These are phyloP conservation scores for Achaetomiella virescens DNA, from an alignment of 495 filamentous ascomycete genomes.

Conservation along the genomic window DNA sequence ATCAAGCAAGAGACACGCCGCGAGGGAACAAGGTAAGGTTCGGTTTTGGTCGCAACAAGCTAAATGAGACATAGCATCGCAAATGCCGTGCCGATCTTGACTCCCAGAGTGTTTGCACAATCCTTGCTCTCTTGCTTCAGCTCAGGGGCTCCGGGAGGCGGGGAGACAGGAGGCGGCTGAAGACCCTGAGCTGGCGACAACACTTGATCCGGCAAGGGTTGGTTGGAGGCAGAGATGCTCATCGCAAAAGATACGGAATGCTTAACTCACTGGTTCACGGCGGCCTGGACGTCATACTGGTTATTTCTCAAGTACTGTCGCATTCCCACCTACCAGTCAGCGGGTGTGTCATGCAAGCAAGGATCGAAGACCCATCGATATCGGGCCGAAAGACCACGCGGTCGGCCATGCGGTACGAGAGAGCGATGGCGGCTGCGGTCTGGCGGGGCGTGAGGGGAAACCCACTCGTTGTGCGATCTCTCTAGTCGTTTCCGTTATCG, in stretches of 20 bases:
- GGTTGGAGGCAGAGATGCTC: background rate
- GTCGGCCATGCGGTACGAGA: slow-evolving; percentile 16
- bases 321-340: slow-evolving; percentile 17
- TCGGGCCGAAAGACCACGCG: slow-evolving; percentile 22
- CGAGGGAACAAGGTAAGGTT: slow-evolving; percentile 8
- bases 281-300: slow-evolving; percentile 45
- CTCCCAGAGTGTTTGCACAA: slow-evolving; percentile 10
- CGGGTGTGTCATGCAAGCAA: slow-evolving; percentile 14
- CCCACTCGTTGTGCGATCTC: slow-evolving; percentile 47
- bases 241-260: slow-evolving; percentile 7
- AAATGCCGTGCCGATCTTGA: slow-evolving; percentile 25
- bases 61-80: slow-evolving; percentile 30
- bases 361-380: slow-evolving; percentile 26
- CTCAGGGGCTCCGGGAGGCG: background rate
- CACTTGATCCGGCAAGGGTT: background rate
- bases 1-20: background rate
- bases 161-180: too few species aligned
- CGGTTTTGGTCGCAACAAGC: slow-evolving; percentile 6
- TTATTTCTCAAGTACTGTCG: slow-evolving; percentile 37
- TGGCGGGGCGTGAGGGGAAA: slow-evolving; percentile 10
- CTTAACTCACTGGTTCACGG: slow-evolving; percentile 44
- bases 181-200: too few species aligned
- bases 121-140: background rate
- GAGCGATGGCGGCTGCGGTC: background rate
- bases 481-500: slow-evolving; percentile 47